Conservation (phyloP, 768 basidiomycete species). For the Mycena vulgaris region DNA sequence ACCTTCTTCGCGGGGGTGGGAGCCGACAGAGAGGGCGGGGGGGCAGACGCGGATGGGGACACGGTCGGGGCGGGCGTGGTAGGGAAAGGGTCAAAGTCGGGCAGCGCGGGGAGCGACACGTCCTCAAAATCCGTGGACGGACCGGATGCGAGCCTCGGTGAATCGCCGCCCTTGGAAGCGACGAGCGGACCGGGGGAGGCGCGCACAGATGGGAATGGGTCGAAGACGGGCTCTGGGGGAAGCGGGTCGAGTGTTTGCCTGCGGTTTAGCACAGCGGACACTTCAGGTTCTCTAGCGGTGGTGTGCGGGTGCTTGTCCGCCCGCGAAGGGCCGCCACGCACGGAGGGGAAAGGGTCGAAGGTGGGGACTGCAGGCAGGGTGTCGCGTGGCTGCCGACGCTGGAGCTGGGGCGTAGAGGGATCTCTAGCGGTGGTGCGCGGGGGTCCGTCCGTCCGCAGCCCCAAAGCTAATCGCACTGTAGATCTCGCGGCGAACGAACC, state of each 20-base stretch:
- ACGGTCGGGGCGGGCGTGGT: background rate
- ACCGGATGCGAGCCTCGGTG: too few relatives aligned
- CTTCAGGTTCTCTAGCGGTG: too few relatives aligned
- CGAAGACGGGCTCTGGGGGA: background rate
- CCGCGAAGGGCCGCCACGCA: background rate
- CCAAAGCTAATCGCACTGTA: too few relatives aligned
- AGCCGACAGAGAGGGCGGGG: background rate
- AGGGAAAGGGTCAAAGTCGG: background rate
- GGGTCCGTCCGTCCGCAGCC: too few relatives aligned
- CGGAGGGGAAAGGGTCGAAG: slow-evolving; percentile 6
- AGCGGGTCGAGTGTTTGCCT: background rate
- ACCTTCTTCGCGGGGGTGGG: background rate
- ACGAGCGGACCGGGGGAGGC: too few relatives aligned
- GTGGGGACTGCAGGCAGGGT: background rate
- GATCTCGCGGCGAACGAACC: too few relatives aligned
- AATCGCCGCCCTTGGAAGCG: too few relatives aligned
- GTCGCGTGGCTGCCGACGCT: background rate
- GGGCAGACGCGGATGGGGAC: background rate
- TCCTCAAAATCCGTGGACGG: too few relatives aligned
- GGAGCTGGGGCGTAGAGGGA: too few relatives aligned
- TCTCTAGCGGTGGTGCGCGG: background rate
- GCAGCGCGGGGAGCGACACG: background rate
- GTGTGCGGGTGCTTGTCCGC: background rate
- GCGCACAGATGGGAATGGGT: background rate
- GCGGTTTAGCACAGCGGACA: background rate